Conservation (phyloP, 2,329 filamentous ascomycete species). For the Stenocarpella maydis region DNA sequence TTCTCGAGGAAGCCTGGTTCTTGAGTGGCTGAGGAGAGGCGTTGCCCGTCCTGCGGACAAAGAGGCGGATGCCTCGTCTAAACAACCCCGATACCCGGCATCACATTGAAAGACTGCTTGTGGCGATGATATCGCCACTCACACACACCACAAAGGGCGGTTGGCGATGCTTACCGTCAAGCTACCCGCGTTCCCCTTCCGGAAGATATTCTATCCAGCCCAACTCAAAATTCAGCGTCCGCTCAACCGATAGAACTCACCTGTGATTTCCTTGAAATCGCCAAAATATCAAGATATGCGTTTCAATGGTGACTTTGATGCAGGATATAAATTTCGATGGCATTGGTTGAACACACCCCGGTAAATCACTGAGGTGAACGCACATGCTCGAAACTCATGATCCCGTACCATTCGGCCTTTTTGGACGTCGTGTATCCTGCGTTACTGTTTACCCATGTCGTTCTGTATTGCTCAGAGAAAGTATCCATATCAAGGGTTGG, state of each 20-base stretch:
- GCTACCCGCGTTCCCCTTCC: background rate
- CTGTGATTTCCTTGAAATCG: too few relatives aligned
- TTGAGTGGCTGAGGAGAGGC: constrained; percentile 1
- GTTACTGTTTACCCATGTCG: too few relatives aligned
- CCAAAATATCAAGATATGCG: too few relatives aligned
- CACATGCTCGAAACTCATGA: background rate
- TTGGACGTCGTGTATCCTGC: background rate
- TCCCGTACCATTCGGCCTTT: background rate
- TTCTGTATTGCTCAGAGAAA: background rate
- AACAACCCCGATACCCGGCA: background rate
- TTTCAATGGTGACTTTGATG: too few relatives aligned
- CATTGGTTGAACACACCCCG: too few relatives aligned
- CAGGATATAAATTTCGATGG: too few relatives aligned
- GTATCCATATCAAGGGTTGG: background rate
- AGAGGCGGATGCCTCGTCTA: constrained; percentile 8
- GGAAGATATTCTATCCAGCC: background rate
- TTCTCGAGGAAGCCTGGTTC: background rate
- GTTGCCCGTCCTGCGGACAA: background rate
- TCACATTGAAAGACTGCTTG: background rate
- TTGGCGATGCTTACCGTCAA: background rate
- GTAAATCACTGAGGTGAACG: too few relatives aligned
- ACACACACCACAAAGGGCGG: constrained; percentile 4
- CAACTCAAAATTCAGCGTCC: background rate
- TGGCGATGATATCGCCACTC: background rate
- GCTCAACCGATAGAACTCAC: background rate